phyloP scores from a whole-genome alignment of 345 rosid genomes.

The Laguncularia racemosa region DNA sequence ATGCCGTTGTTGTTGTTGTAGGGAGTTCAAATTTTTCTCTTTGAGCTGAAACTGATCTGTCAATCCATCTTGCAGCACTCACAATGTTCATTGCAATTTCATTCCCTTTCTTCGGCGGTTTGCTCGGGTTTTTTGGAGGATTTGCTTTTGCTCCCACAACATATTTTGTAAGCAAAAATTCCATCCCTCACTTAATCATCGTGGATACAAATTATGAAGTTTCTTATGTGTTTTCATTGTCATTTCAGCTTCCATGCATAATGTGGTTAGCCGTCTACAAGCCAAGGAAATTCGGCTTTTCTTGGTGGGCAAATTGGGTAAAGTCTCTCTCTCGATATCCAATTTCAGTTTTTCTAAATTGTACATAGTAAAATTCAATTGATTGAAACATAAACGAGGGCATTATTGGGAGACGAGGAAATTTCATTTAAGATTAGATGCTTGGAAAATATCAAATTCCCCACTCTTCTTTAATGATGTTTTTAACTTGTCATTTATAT shows the following conservation, averaged over 20 bases:
- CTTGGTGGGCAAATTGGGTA: slow-evolving; percentile 78
- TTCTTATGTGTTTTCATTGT: neutral
- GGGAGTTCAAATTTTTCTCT: neutral
- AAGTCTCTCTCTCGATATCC: slow-evolving; percentile 8
- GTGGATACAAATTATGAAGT: slow-evolving; percentile 1
- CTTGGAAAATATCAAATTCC: no score
- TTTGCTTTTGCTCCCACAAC: slow-evolving; percentile 85
- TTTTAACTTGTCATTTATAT: no score
- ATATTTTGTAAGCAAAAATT: slow-evolving; percentile 46
- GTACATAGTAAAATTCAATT: no score
- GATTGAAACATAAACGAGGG: no score
- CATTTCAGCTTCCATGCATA: slow-evolving; percentile 61
- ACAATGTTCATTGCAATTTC: slow-evolving; percentile 67
- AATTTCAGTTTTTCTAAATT: neutral
- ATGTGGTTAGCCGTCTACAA: slow-evolving; percentile 73
- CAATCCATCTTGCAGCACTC: slow-evolving; percentile 27
- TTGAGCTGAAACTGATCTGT: neutral
- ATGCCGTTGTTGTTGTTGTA: neutral
- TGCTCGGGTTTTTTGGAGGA: slow-evolving; percentile 83
- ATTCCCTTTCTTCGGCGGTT: slow-evolving; percentile 76
- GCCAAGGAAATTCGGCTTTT: slow-evolving; percentile 53
- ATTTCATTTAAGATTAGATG: no score
- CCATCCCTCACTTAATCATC: neutral
- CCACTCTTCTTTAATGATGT: no score
- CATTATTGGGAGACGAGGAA: no score